Evolutionary conservation across 805 yeast species (phyloP), one percentile per base, ranked within the genome.

Genomic region (Candida xiaguanensis): DNA sequence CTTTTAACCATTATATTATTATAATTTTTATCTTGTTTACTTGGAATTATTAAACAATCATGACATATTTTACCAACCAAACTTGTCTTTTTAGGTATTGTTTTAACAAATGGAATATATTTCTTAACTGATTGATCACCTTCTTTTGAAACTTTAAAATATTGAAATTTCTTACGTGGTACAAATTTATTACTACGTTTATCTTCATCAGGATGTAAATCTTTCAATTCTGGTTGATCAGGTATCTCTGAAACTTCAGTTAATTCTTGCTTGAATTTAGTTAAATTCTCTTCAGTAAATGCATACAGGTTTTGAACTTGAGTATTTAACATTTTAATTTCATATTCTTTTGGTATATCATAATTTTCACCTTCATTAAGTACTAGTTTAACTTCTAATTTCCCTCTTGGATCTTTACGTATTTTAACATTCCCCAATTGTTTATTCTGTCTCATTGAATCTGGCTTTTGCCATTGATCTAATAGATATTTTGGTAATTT

Each of bases 1-100:
- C 59, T 70, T 68, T 55, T 69, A 34, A 52, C 35, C 49, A 79
- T 73, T 52, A 82, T 78, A 59, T 82, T 72, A 34, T 68, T 61
- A 58, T 89, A 88, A 56, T 83, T 82, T 20, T 77, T 72, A 53
- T 88, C 95, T 31, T 70, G 65, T 52, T 79, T 76, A 4, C 88
- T 77, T 9, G 98, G 97, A 37, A 84, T 77, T 15, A 87, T 81
- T 51, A 84, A 86, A 59, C 97, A 90, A 57, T 93, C 99, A 58
- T 93, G 97, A 41, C 82, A 85, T 20, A 91, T 82, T 26, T 89
- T 86, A 27, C 99, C 99, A 9, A 79, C 75, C 25, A 93, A 62
- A 2, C 89, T 76, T 0, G 99, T 90, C 52, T 86, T 85, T 80
- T 67, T 89, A 0, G 96, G 95, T 40, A 88, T 86, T 1, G 95